Percentiles rank a stretch among this genome's conserved stretches.
These are phyloP conservation scores for Thielaviopsis punctulata DNA, from an alignment of 2,329 filamentous ascomycete genomes.

Conservation along the genomic window DNA sequence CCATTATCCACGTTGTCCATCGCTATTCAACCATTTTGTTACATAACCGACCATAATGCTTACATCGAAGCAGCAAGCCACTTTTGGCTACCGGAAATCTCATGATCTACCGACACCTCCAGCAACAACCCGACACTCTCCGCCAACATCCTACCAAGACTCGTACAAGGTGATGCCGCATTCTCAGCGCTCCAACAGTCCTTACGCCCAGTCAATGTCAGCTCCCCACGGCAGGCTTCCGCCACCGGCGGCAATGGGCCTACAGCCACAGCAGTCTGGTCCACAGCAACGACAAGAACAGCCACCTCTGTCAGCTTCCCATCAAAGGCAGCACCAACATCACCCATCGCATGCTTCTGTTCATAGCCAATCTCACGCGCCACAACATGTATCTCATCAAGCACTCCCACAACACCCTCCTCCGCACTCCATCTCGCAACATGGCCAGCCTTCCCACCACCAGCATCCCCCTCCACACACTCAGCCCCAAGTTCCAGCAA, in stretches of 20 bases:
- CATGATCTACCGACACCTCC: slow-evolving; percentile 46
- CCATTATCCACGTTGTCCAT: background rate
- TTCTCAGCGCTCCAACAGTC: slow-evolving; percentile 25
- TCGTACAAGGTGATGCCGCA: slow-evolving; percentile 24
- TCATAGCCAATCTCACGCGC: background rate
- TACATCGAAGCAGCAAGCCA: slow-evolving; percentile 41
- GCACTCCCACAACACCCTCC: slow-evolving; percentile 10
- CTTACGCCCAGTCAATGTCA: slow-evolving; percentile 44
- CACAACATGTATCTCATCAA: background rate
- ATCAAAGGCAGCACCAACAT: background rate
- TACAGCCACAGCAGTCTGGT: slow-evolving; percentile 30
- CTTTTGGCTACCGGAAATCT: slow-evolving; percentile 41
- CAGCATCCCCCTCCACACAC: slow-evolving; percentile 17
- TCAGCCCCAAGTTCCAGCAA: slow-evolving; percentile 16
- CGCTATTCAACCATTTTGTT: background rate
- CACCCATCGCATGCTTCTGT: background rate
- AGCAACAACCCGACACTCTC: slow-evolving; percentile 35
- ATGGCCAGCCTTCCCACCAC: slow-evolving; percentile 12
- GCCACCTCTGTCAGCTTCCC: slow-evolving; percentile 13
- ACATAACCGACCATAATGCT: slow-evolving; percentile 31
- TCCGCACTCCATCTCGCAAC: slow-evolving; percentile 10
- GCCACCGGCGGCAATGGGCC: slow-evolving; percentile 47
- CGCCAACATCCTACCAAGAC: slow-evolving; percentile 34
- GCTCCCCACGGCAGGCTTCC: slow-evolving; percentile 53
- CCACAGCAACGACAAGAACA: background rate